phyloP scores from a whole-genome alignment of 768 basidiomycete genomes.

The Russula griseocarnosa region DNA sequence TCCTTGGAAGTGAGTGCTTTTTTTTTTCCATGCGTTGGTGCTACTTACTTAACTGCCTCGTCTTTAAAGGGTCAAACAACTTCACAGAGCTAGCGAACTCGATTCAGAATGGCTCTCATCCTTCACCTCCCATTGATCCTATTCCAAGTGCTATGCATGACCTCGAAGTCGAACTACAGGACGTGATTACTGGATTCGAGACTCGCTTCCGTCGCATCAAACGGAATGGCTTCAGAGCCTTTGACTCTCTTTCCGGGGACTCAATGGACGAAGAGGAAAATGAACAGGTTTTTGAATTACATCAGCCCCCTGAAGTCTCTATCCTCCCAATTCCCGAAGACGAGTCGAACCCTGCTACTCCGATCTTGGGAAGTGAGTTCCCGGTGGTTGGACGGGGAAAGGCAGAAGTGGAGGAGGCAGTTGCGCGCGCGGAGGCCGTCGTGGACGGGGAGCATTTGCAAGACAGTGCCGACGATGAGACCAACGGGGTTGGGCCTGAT shows the following conservation, averaged over 20 bases:
- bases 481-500: background rate
- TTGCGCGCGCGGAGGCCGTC: slow-evolving; percentile 35
- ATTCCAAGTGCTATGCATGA: slow-evolving; percentile 48
- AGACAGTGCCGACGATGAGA: background rate
- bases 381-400: slow-evolving; percentile 48
- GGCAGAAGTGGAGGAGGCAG: slow-evolving; percentile 49
- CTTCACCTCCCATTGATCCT: slow-evolving; percentile 48
- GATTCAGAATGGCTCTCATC: slow-evolving; percentile 56
- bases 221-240: slow-evolving; percentile 41
- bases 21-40: slow-evolving; percentile 18
- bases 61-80: slow-evolving; percentile 46
- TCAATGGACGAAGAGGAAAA: slow-evolving; percentile 29
- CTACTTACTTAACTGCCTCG: slow-evolving; percentile 10
- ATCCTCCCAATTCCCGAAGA: slow-evolving; percentile 42
- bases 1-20: slow-evolving; percentile 51
- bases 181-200: slow-evolving; percentile 58
- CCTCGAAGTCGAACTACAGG: slow-evolving; percentile 57
- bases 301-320: slow-evolving; percentile 37
- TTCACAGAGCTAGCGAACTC: slow-evolving; percentile 44
- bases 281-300: slow-evolving; percentile 29
- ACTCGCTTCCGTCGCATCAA: slow-evolving; percentile 49
- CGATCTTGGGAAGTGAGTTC: slow-evolving; percentile 1
- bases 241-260: slow-evolving; percentile 32
- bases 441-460: background rate
- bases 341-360: background rate